Evolutionary conservation across 148 eudicot genomes (phyloP), one percentile per base, ranked within the genome.

Genomic region (Rheum nobile): DNA sequence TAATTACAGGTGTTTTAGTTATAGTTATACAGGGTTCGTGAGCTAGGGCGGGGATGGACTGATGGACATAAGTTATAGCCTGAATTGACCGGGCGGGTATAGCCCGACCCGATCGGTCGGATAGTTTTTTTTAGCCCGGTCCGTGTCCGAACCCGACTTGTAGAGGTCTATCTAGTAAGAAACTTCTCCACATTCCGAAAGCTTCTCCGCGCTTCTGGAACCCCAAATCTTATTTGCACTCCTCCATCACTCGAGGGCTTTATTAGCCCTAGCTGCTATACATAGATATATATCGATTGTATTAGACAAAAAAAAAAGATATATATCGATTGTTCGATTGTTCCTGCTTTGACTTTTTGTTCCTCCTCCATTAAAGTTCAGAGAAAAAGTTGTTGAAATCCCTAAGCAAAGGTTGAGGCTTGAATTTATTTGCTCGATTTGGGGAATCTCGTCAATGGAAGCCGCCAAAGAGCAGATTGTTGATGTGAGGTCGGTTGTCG

Each of bases 401-500:
- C 77, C 77, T 69, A 73, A 68, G 34, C 65, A 31, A 16, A 68
- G 39, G 24, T 43, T 34, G 4, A 6, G 10, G 16, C 11, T 35
- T n/a, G 10, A 14, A 4, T 26, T 34, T 65, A 29, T 13, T 61
- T 29, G 67, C 35, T 61, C 35, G 39, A 65, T 21, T 65, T 6
- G 21, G 21, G 70, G 22, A 17, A 34, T 16, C 19, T 65, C 14
- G 41, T 26, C 6, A 70, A 87, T 85, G 91, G 87, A 75, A 42
- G 73, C 42, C 21, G 55, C 67, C 0, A 82, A 79, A 21, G 85
- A 78, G 13, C 83, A 83, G 78, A 84, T 82, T 22, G 79, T 79
- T 67, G 97, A 89, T 44, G 90, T 93, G 8, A 55, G 91, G 35
- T 86, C 95, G 47, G 83, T 91, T 8, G 97, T 85, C 17, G 98